These are phyloP conservation scores for Suillus sp. DNA, from an alignment of 768 basidiomycete genomes.

Conservation along the genomic window DNA sequence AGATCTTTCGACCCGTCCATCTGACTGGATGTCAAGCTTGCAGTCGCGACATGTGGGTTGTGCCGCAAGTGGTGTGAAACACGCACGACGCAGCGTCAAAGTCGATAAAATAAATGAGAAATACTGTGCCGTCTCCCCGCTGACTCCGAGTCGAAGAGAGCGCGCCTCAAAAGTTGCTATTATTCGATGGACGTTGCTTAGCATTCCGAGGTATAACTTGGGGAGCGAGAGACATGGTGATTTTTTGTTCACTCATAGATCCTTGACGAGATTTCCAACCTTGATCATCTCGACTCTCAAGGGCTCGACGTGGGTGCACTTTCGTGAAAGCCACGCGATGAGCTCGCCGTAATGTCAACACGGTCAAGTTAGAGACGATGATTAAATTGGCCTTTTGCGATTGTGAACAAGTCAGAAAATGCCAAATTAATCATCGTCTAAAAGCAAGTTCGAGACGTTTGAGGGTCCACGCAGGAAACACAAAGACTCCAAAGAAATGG, in stretches of 20 bases:
- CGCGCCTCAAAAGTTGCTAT: constrained; percentile 32
- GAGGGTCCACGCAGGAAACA: not conserved
- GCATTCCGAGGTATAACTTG: constrained; percentile 37
- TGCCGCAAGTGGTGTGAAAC: constrained; percentile 56
- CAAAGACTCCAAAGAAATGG: not conserved
- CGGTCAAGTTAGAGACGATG: not conserved
- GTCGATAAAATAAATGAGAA: constrained; percentile 28
- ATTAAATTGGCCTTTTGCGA: not conserved
- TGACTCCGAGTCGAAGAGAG: constrained; percentile 45
- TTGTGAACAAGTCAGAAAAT: not conserved
- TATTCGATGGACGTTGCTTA: constrained; percentile 81
- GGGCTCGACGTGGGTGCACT: not conserved
- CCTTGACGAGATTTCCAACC: not conserved
- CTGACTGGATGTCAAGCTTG: no score
- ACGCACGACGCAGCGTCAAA: constrained; percentile 43
- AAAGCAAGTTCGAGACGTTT: not conserved
- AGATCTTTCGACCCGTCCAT: no score
- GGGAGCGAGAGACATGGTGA: not conserved
- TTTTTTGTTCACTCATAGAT: not conserved
- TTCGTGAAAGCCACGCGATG: not conserved
- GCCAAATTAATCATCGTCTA: not conserved
- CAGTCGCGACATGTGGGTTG: constrained; percentile 51
- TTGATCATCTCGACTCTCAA: not conserved
- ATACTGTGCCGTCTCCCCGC: constrained; percentile 41
- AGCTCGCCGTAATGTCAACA: not conserved